These are phyloP conservation scores for Phytopythium kandeliae DNA, from an alignment of 352 stramenopile species.

Conservation along the genomic window DNA sequence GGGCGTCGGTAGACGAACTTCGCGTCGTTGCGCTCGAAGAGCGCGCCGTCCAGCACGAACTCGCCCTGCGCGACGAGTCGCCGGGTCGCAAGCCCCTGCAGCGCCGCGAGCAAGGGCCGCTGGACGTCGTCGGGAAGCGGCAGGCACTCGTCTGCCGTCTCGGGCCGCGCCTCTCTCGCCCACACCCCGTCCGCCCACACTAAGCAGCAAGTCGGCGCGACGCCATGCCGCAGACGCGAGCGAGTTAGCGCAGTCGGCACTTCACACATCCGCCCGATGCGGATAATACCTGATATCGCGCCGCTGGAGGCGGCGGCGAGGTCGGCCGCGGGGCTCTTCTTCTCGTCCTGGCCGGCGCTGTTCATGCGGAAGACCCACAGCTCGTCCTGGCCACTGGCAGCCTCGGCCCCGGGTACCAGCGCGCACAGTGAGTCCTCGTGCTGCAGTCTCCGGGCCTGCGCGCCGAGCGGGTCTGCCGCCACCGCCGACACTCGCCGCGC, in stretches of 20 bases:
- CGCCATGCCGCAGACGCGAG: neutral
- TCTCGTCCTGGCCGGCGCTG: conserved; percentile 1
- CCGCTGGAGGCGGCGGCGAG: neutral
- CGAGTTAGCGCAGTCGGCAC: no score
- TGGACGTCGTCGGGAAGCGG: conserved; percentile 16
- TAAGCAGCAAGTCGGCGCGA: neutral
- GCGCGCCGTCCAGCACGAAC: conserved; percentile 27
- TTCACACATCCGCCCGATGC: no score
- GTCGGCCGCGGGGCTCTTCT: conserved; percentile 5
- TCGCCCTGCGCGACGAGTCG: conserved; percentile 34
- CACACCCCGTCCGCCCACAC: conserved; percentile 25
- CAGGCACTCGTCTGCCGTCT: neutral
- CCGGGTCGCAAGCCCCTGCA: conserved; percentile 17
- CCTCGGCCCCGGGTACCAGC: conserved; percentile 6
- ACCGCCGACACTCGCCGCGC: neutral
- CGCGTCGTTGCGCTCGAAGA: conserved; percentile 49
- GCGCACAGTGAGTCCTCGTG: conserved; percentile 33
- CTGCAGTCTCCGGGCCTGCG: conserved; percentile 29
- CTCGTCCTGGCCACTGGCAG: conserved; percentile 3
- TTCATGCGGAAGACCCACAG: conserved; percentile 62
- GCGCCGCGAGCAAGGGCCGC: conserved; percentile 35
- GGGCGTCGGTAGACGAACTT: conserved; percentile 58
- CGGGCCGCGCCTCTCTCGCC: conserved; percentile 18
- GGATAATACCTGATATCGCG: conserved; percentile 3
- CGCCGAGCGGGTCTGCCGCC: conserved; percentile 11